Conservation (phyloP, 768 basidiomycete genomes). For the Leccinum subgranulosum region DNA sequence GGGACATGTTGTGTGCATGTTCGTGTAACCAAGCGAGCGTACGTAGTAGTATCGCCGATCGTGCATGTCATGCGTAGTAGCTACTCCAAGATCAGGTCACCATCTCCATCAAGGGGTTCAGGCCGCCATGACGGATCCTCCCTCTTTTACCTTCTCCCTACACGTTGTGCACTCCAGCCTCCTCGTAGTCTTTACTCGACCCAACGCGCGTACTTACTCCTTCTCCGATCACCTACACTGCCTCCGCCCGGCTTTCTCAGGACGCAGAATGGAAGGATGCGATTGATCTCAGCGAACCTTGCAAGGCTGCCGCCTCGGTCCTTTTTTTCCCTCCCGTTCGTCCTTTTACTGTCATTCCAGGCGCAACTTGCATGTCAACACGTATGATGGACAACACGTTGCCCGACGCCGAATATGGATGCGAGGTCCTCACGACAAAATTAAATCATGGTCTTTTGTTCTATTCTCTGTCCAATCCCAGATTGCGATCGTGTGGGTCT, state of each 20-base stretch:
- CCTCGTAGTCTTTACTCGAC: neutral
- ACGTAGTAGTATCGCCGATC: neutral
- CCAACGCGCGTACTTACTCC: neutral
- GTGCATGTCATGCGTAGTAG: neutral
- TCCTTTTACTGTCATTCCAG: neutral
- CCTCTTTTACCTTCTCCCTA: neutral
- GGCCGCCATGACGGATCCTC: conserved; percentile 4
- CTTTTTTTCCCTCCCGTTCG: neutral
- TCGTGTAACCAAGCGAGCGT: neutral
- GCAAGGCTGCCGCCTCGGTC: neutral
- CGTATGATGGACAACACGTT: conserved; percentile 4
- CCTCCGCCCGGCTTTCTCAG: conserved; percentile 6
- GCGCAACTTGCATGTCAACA: neutral
- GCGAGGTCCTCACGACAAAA: conserved; percentile 2
- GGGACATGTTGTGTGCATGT: neutral
- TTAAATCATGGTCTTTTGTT: neutral
- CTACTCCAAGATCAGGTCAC: neutral
- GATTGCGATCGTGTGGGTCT: conserved; percentile 15
- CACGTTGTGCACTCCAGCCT: conserved; percentile 13
- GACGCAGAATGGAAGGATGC: conserved; percentile 10
- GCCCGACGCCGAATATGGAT: neutral
- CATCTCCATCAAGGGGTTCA: neutral
- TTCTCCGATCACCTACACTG: neutral
- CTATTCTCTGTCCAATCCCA: conserved; percentile 2
- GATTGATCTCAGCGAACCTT: conserved; percentile 7